Base-by-base conservation (phyloP, 2,329 filamentous ascomycete genomes). In the Sarocladium strictum region DNA sequence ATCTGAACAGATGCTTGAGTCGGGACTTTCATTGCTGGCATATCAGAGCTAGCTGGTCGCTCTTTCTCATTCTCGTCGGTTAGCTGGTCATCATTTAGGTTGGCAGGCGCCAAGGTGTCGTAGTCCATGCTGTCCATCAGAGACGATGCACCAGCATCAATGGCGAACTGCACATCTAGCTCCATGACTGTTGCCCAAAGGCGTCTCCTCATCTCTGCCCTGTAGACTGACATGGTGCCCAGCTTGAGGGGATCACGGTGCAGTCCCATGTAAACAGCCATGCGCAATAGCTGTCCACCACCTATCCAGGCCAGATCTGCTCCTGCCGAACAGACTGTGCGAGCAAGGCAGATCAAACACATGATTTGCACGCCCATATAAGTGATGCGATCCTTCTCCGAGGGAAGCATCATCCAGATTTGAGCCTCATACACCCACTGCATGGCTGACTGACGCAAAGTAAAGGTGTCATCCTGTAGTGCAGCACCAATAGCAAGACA, bases 161-260 rank as follows among this genome's bases (percentile, higher is more conserved):
- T 65, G 19, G 76, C 73, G 1, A 72, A 68, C 60, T 81, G 76
- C 12, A 83, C 54, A n/a, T 76, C 74, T 2, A 83, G 63, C 61
- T 84, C 80, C 4, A 83, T 55, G 11, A 81, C 72, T 0, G 78
- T 80, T 6, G 76, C 74, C 81, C 81, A 84, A 1, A 84, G 61
- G 2, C 81, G 70, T 3, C 80, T 69, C 2, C 80, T 72, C 64
- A 84, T 74, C 64, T 85, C 81, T 1, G 74, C 70, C 19, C 73
- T 69, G 33, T 78, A 72, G 1, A 67, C 61, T 2, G 76, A 71
- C 70, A 79, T 76, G 6, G 72, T 27, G 11, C 43, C 69, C 3
- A 83, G 72, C 55, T 73, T 67, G 27, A 67, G 70, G 0, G 81
- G 80, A 54, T 84, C 81, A 1, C 78, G 74, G 61, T 85, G 80